Evolutionary conservation across 1,139 yeast genomes (phyloP).

Genomic region (Sugiyamaella castrensis): DNA sequence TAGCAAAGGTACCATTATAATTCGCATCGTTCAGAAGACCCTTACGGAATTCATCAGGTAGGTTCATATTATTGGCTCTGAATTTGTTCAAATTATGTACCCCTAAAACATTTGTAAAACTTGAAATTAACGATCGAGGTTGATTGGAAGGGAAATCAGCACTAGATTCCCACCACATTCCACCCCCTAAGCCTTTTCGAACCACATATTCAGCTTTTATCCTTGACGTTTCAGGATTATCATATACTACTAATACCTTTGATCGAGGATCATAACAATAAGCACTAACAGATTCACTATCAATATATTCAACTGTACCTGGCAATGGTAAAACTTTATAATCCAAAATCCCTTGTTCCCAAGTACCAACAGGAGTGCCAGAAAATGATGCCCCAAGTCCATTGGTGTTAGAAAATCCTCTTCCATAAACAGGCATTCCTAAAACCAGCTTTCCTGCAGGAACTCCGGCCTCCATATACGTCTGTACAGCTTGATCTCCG

Average conservation of each 20-base stretch:
- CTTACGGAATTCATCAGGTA: constrained; percentile 4
- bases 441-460: constrained; percentile 55
- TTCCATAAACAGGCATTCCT: constrained; percentile 89
- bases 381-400: constrained; percentile 47
- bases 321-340: constrained; percentile 52
- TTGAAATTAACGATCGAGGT: constrained; percentile 29
- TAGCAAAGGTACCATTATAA: no score
- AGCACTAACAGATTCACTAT: constrained; percentile 55
- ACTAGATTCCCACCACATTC: constrained; percentile 92
- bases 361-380: constrained; percentile 47
- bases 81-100: constrained; percentile 9
- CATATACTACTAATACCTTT: constrained; percentile 58
- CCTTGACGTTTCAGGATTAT: constrained; percentile 52
- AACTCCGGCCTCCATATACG: constrained; percentile 47
- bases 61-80: constrained; percentile 3
- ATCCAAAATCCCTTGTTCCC: constrained; percentile 50
- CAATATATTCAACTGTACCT: constrained; percentile 48
- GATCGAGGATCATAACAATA: constrained; percentile 47
- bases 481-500: constrained; percentile 49
- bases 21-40: not conserved
- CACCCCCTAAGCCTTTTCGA: constrained; percentile 62
- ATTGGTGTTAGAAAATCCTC: constrained; percentile 54
- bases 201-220: constrained; percentile 60
- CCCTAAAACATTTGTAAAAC: constrained; percentile 28
- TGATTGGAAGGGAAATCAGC: constrained; percentile 51